phyloP scores from a whole-genome alignment of 768 basidiomycete species.

The Lactifluus pinguis region DNA sequence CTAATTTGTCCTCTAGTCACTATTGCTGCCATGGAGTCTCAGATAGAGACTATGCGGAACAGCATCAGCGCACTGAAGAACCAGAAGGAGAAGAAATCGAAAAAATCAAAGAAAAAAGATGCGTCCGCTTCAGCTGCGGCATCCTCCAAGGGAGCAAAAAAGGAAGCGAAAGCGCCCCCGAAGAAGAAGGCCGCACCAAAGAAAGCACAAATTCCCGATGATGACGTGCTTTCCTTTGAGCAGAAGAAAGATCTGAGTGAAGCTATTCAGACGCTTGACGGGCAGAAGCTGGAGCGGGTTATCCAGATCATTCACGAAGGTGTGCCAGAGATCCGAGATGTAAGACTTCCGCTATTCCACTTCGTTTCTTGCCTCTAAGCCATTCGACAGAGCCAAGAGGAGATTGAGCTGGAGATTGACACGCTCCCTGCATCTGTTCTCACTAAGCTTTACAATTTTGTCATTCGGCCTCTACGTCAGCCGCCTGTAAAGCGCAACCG shows the following conservation, averaged over 20 bases:
- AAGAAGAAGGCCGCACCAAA: constrained; percentile 52
- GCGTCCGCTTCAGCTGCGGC: constrained; percentile 39
- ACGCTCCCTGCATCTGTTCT: constrained; percentile 77
- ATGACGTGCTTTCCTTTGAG: constrained; percentile 82
- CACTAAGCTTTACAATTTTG: constrained; percentile 92
- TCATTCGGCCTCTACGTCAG: constrained; percentile 68
- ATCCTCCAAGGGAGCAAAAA: constrained; percentile 49
- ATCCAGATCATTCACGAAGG: constrained; percentile 94
- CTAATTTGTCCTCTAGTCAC: constrained; percentile 38
- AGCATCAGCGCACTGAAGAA: constrained; percentile 55
- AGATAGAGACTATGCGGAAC: constrained; percentile 69
- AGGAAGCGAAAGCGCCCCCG: constrained; percentile 37
- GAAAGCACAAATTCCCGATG: constrained; percentile 55
- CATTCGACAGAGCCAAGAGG: constrained; percentile 75
- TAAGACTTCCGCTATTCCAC: constrained; percentile 36
- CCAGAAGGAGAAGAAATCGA: constrained; percentile 45
- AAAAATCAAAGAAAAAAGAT: constrained; percentile 64
- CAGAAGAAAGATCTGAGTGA: constrained; percentile 99
- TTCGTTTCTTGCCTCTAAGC: constrained; percentile 14
- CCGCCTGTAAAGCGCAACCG: constrained; percentile 48
- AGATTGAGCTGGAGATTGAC: constrained; percentile 98
- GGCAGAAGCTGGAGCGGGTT: constrained; percentile 74
- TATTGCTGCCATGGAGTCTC: constrained; percentile 69
- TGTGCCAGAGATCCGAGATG: constrained; percentile 88
- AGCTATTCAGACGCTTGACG: constrained; percentile 82